Evolutionary conservation across 78 protist genomes (phyloP).

Genomic region (Creolimax fragrantissima): DNA sequence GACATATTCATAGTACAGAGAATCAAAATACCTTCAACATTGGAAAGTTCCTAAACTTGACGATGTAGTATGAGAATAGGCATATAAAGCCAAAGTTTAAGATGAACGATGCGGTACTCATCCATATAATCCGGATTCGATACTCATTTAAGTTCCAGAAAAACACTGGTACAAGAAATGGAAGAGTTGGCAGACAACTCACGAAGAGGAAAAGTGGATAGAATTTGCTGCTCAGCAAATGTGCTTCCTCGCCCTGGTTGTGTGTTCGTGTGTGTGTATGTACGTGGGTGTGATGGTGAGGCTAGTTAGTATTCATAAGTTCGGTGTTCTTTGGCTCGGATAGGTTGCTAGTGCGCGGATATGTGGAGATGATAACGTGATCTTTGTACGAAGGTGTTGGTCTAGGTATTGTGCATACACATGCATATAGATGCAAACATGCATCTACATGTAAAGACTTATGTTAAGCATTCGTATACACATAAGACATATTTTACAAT

Average conservation of each 20-base stretch:
- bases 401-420: not conserved
- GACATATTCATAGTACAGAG: no score
- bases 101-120: not conserved
- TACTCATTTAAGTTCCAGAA: not conserved
- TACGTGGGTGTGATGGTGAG: not conserved
- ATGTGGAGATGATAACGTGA: no score
- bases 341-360: no score
- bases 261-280: not conserved
- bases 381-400: not conserved
- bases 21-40: no score
- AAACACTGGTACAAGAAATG: not conserved
- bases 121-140: not conserved
- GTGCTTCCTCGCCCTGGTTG: not conserved
- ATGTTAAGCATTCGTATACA: no score
- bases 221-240: not conserved
- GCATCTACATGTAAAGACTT: no score
- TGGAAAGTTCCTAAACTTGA: no score
- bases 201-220: not conserved
- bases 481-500: no score
- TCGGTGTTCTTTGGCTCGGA: no score
- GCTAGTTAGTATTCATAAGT: not conserved
- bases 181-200: not conserved
- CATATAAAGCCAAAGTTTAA: no score
- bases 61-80: no score
- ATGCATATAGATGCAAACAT: not conserved